Evolutionary conservation across 1,139 yeast species (phyloP).

Genomic region (Blastobotrys ciferrii): DNA sequence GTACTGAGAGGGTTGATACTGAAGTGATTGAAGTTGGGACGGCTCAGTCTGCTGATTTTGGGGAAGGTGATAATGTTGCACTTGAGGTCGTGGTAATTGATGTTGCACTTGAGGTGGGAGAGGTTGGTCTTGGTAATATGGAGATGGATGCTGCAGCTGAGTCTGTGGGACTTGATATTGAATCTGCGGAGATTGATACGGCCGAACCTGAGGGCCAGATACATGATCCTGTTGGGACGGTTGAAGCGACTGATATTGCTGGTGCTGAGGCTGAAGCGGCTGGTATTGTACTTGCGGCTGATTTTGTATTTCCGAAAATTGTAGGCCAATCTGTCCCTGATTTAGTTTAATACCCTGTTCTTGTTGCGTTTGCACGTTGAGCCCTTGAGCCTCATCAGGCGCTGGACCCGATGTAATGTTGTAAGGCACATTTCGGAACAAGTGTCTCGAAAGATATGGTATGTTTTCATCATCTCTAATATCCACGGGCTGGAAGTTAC

Average conservation of each 20-base stretch:
- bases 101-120: not conserved
- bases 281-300: not conserved
- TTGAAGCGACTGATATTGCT: too few species aligned
- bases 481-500: not conserved
- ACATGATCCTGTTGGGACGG: too few species aligned
- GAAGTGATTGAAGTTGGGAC: not conserved
- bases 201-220: too few species aligned
- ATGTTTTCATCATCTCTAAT: not conserved
- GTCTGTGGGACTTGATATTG: too few species aligned
- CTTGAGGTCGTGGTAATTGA: not conserved
- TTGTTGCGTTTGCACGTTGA: too few species aligned
- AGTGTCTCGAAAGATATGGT: not conserved
- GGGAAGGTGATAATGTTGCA: not conserved
- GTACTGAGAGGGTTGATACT: not conserved
- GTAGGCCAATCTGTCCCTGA: too few species aligned
- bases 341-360: too few species aligned
- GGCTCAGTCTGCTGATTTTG: not conserved
- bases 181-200: too few species aligned
- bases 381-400: not conserved
- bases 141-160: too few species aligned
- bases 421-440: not conserved
- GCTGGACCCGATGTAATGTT: not conserved
- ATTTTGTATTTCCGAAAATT: not conserved
- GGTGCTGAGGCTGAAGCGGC: not conserved
- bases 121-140: too few species aligned